Evolutionary conservation across 768 basidiomycete species (phyloP).

Genomic region (Neoboletus subvelutipes): DNA sequence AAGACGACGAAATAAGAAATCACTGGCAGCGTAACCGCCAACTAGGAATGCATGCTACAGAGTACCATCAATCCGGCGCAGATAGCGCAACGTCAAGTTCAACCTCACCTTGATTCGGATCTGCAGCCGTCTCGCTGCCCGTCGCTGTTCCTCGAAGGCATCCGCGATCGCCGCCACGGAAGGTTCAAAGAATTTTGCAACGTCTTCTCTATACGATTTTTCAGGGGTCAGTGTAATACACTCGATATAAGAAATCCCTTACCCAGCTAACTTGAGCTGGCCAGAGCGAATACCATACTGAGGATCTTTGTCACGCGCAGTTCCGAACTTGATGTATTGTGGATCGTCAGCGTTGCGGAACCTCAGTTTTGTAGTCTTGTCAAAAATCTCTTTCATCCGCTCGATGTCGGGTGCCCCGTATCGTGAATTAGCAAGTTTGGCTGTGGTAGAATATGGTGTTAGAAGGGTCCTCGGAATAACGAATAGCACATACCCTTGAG

Average conservation of each 20-base stretch:
- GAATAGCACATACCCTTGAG: conserved; percentile 24
- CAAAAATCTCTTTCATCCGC: conserved; percentile 36
- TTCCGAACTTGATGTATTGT: conserved; percentile 41
- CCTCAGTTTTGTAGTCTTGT: conserved; percentile 38
- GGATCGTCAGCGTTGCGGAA: conserved; percentile 37
- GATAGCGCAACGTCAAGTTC: not conserved
- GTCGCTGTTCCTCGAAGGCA: conserved; percentile 33
- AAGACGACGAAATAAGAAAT: conserved; percentile 44
- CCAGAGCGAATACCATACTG: conserved; percentile 36
- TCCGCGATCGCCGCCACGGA: conserved; percentile 37
- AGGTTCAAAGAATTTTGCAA: conserved; percentile 43
- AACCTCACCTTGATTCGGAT: conserved; percentile 28
- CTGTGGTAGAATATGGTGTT: conserved; percentile 13
- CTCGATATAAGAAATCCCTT: not conserved
- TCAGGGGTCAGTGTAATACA: not conserved
- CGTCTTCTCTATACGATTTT: conserved; percentile 27
- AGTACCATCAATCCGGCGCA: not conserved
- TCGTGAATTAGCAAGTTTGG: conserved; percentile 28
- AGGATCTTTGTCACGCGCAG: conserved; percentile 33
- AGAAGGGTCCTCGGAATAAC: not conserved
- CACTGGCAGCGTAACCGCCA: conserved; percentile 50
- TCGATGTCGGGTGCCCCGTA: conserved; percentile 30
- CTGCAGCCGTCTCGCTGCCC: conserved; percentile 13
- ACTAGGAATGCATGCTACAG: conserved; percentile 44
- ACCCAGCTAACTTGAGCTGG: conserved; percentile 39